phyloP scores from a whole-genome alignment of 768 basidiomycete genomes.

The Russula lepida region DNA sequence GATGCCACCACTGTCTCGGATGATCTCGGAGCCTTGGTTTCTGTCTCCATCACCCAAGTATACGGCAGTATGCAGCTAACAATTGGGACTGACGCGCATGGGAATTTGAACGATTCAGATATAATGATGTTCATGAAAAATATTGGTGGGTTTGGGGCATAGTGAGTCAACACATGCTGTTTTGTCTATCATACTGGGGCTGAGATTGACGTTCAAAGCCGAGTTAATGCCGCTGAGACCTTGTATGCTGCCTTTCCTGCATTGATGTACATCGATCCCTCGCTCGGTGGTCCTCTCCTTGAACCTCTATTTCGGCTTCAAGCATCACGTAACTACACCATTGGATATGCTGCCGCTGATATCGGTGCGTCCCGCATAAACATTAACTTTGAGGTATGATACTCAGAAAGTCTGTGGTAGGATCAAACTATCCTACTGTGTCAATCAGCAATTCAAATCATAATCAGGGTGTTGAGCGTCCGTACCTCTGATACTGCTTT shows the following conservation, averaged over 20 bases:
- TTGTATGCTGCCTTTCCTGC: conserved; percentile 43
- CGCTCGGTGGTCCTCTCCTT: conserved; percentile 31
- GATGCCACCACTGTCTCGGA: conserved; percentile 43
- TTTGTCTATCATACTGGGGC: not conserved
- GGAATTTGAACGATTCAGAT: conserved; percentile 44
- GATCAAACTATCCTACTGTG: conserved; percentile 10
- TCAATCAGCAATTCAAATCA: not conserved
- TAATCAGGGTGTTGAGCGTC: conserved; percentile 11
- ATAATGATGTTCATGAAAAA: conserved; percentile 44
- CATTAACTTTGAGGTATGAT: not conserved
- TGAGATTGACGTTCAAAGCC: conserved; percentile 1
- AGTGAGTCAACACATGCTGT: conserved; percentile 26
- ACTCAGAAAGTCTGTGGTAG: not conserved
- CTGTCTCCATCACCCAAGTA: conserved; percentile 46
- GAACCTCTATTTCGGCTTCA: conserved; percentile 23
- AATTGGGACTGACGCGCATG: conserved; percentile 37
- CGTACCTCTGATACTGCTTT: not conserved
- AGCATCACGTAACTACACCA: conserved; percentile 9
- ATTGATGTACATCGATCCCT: conserved; percentile 47
- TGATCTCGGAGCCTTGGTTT: conserved; percentile 44
- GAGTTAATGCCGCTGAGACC: conserved; percentile 46
- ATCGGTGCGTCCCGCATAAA: conserved; percentile 14
- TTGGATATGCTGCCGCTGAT: conserved; percentile 19
- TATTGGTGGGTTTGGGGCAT: conserved; percentile 22
- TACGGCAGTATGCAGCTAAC: conserved; percentile 49